Conservation (phyloP, 1,139 yeast genomes). For the Geotrichum carabidarum region DNA sequence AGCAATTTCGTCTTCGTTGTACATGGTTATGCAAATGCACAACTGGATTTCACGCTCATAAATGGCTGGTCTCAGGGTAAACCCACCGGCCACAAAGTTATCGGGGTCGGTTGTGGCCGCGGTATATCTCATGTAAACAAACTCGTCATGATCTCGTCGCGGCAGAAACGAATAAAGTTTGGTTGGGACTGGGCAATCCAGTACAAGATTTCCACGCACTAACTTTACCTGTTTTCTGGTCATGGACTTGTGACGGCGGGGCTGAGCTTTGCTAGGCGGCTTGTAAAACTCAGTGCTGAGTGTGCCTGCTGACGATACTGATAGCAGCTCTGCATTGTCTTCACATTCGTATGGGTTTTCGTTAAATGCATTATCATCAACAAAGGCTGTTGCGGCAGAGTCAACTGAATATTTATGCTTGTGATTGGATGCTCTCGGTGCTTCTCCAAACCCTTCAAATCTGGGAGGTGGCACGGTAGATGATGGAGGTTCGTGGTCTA, state of each 20-base stretch:
- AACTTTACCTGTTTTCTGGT: slow-evolving; percentile 60
- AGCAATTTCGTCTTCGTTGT: slow-evolving; percentile 84
- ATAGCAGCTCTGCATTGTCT: slow-evolving; percentile 28
- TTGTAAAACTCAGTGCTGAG: slow-evolving; percentile 28
- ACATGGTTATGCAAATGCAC: slow-evolving; percentile 89
- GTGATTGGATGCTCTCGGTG: neutral
- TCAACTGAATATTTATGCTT: neutral
- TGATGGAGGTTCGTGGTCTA: slow-evolving; percentile 19
- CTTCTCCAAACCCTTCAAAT: neutral
- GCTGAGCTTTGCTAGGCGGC: slow-evolving; percentile 49
- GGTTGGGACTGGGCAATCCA: slow-evolving; percentile 90
- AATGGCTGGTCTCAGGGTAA: slow-evolving; percentile 76
- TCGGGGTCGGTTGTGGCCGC: slow-evolving; percentile 92
- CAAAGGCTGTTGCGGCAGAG: slow-evolving; percentile 2
- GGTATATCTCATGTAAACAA: slow-evolving; percentile 88
- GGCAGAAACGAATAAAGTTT: slow-evolving; percentile 75
- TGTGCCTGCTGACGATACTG: slow-evolving; percentile 27
- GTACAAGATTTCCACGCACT: slow-evolving; percentile 71
- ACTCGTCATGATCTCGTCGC: slow-evolving; percentile 83
- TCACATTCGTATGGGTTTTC: slow-evolving; percentile 10
- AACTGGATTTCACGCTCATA: slow-evolving; percentile 85
- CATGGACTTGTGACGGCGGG: slow-evolving; percentile 55
- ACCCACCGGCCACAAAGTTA: slow-evolving; percentile 72
- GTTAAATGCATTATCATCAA: neutral
- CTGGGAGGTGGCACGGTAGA: neutral